Evolutionary conservation across 2,329 filamentous ascomycete genomes (phyloP).

Genomic region (Phoma herbarum): DNA sequence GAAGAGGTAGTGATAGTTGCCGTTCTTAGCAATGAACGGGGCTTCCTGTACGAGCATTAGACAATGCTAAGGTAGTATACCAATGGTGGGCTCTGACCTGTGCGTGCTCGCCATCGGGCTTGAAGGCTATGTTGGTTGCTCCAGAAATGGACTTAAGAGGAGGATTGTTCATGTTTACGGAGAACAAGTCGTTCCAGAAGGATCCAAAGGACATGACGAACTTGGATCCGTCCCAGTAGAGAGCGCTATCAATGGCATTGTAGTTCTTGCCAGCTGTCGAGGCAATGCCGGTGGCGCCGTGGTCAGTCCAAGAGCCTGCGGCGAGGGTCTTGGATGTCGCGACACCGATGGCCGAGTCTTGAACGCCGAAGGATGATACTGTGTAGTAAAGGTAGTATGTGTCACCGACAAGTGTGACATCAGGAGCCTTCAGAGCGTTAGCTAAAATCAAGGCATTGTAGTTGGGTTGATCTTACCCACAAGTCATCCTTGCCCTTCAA

Average conservation of each 20-base stretch:
- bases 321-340: constrained; percentile 61
- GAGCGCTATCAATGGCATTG: constrained; percentile 63
- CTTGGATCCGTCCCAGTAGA: constrained; percentile 54
- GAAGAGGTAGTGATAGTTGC: constrained; percentile 70
- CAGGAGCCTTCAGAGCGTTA: constrained; percentile 64
- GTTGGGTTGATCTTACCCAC: constrained; percentile 53
- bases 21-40: constrained; percentile 63
- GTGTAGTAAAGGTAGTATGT: constrained; percentile 73
- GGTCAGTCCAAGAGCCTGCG: constrained; percentile 64
- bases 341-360: constrained; percentile 69
- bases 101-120: constrained; percentile 61
- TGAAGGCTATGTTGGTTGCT: constrained; percentile 63
- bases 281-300: constrained; percentile 62
- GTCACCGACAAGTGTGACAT: constrained; percentile 65
- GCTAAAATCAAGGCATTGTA: constrained; percentile 2
- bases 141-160: constrained; percentile 44
- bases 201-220: constrained; percentile 70
- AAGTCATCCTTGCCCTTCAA: constrained; percentile 58
- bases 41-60: background rate
- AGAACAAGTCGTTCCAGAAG: constrained; percentile 73
- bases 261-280: constrained; percentile 52
- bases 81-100: constrained; percentile 55
- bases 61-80: no score
- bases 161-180: constrained; percentile 59
- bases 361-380: constrained; percentile 69